Conservation (phyloP, 345 rosid genomes). For the Sisymbrium irio region DNA sequence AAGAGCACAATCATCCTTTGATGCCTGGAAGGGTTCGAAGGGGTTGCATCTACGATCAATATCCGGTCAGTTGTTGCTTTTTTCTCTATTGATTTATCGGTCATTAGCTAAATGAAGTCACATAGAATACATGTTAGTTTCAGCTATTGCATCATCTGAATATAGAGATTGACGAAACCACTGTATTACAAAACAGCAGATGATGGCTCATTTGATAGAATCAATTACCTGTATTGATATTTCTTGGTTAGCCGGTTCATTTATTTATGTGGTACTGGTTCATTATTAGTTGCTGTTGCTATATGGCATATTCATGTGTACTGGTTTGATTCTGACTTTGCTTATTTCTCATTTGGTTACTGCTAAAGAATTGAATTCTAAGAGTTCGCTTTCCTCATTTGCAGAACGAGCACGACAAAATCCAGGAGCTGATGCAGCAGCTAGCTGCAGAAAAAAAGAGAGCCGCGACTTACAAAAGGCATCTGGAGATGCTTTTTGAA, state of each 20-base stretch:
- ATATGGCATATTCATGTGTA: not conserved
- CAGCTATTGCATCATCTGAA: not conserved
- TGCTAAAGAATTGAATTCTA: not conserved
- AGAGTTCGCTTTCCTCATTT: not conserved
- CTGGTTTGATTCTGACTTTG: constrained; percentile 18
- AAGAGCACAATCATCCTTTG: constrained; percentile 86
- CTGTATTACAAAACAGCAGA: not conserved
- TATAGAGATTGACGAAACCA: not conserved
- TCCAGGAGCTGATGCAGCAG: constrained; percentile 92
- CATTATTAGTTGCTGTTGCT: constrained; percentile 11
- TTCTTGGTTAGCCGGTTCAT: constrained; percentile 7
- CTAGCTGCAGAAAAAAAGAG: constrained; percentile 87
- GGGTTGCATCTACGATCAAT: constrained; percentile 93
- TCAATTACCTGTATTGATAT: not conserved
- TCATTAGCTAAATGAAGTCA: not conserved
- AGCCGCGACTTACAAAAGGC: constrained; percentile 84
- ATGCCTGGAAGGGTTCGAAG: constrained; percentile 87
- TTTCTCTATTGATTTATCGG: not conserved
- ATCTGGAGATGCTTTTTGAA: constrained; percentile 83
- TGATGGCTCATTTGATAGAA: not conserved
- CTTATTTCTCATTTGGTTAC: not conserved
- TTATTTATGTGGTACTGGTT: not conserved
- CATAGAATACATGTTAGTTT: not conserved
- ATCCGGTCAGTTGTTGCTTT: constrained; percentile 68
- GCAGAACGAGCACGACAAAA: constrained; percentile 92